These are phyloP conservation scores for Spatholobus suberectus DNA, from an alignment of 306 rosid species.

Conservation along the genomic window DNA sequence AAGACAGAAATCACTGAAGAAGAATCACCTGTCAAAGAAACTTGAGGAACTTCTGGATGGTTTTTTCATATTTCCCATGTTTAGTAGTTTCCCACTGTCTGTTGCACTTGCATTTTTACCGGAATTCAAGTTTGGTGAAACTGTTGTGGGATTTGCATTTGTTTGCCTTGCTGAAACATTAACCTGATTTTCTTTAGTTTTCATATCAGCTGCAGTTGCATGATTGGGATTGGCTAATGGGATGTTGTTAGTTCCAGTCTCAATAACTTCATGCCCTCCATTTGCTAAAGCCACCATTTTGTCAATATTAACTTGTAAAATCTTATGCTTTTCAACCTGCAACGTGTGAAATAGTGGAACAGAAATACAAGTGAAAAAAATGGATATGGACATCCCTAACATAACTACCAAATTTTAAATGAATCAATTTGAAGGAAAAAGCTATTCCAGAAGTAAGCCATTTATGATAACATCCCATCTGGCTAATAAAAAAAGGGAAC, in stretches of 20 bases:
- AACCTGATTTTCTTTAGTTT: slow-evolving; percentile 47
- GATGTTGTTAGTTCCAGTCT: slow-evolving; percentile 38
- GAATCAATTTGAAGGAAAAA: slow-evolving; percentile 15
- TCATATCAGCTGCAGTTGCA: slow-evolving; percentile 39
- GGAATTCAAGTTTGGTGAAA: slow-evolving; percentile 46
- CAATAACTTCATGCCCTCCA: slow-evolving; percentile 47
- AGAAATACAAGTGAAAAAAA: neutral
- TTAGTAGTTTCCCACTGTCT: slow-evolving; percentile 40
- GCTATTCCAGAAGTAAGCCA: neutral
- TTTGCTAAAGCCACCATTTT: slow-evolving; percentile 52
- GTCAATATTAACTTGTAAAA: slow-evolving; percentile 62
- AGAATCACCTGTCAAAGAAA: slow-evolving; percentile 82
- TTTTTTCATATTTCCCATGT: slow-evolving; percentile 54
- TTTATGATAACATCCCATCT: neutral
- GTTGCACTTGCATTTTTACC: slow-evolving; percentile 33
- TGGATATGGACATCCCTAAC: neutral
- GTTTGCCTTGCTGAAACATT: slow-evolving; percentile 43
- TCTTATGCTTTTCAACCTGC: slow-evolving; percentile 92
- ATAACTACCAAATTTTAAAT: slow-evolving; percentile 21
- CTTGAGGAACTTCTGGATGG: slow-evolving; percentile 56
- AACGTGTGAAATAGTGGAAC: slow-evolving; percentile 25
- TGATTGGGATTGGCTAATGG: slow-evolving; percentile 45
- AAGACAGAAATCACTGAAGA: slow-evolving; percentile 21
- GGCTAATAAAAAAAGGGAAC: slow-evolving; percentile 7
- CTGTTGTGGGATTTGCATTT: slow-evolving; percentile 48